phyloP scores from a whole-genome alignment of 2,329 filamentous ascomycete species.

The Neofusicoccum sp. region DNA sequence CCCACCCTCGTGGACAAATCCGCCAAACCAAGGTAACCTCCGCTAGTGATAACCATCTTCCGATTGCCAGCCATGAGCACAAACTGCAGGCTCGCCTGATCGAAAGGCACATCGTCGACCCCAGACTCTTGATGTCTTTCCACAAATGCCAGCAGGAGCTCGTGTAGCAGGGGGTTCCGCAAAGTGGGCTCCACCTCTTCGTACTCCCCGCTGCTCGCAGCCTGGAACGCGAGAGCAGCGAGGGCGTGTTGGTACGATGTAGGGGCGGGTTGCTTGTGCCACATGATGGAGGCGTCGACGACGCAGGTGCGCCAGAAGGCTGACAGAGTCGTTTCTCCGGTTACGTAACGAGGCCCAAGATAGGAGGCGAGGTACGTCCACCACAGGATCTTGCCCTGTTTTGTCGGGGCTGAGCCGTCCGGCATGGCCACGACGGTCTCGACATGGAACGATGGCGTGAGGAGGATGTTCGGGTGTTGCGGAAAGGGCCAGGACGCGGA shows the following conservation, averaged over 20 bases:
- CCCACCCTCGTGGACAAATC: not conserved
- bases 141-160: not conserved
- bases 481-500: not conserved
- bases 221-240: not conserved
- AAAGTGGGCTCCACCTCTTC: not conserved
- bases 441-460: not conserved
- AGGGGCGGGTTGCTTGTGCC: not conserved
- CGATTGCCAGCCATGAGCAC: not conserved
- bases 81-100: not conserved
- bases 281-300: not conserved
- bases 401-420: not conserved
- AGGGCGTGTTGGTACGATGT: not conserved
- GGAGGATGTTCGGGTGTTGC: not conserved
- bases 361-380: not conserved
- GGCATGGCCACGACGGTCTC: not conserved
- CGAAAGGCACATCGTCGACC: not conserved
- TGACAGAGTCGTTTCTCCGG: not conserved
- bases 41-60: not conserved
- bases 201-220: not conserved
- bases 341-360: not conserved
- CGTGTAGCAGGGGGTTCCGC: not conserved
- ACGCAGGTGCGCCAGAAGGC: not conserved
- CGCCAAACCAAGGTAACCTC: not conserved
- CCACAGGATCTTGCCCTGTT: not conserved
- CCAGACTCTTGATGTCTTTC: not conserved